Evolutionary conservation across 768 basidiomycete genomes (phyloP), one percentile per base, ranked within the genome.

Genomic region (Podaxis sp.): DNA sequence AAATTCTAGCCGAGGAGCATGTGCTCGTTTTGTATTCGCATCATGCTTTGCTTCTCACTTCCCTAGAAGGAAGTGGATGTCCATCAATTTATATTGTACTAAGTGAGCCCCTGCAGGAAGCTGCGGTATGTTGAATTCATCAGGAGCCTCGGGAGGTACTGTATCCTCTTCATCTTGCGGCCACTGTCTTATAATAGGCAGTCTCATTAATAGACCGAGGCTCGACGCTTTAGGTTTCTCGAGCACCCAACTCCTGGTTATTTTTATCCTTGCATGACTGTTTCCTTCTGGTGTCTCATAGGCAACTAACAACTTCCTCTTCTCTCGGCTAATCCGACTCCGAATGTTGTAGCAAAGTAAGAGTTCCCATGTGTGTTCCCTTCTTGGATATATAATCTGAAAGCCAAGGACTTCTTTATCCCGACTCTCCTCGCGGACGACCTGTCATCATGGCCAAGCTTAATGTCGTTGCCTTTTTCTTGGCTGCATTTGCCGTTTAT

Each of bases 401-500:
- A 49, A 51, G 19, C 49, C n/a, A 51, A 51, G 33, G 12, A n/a
- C 11, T 36, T 39, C 13, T n/a, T 17, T 17, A 52, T 9, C 24
- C 49, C 24, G 11, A n/a, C 36, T 24, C 24, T 52, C 59, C 30
- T 59, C 59, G 38, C 11, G 38, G 59, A 40, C 24, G 42, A 49
- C 19, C 19, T 24, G n/a, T 52, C 22, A 39, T n/a, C 19, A 59
- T 59, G 59, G 36, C 39, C 49, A 62, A 40, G 39, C 63, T 69
- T 60, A 42, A 64, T 52, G 38, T 59, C 42, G 42, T 62, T 22
- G 51, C 64, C 55, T 44, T 68, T 38, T 22, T 61, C 26, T 52
- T 65, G 40, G 60, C 67, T 60, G 49, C 65, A 46, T 71, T 72
- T 36, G 64, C 68, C 39, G 39, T 68, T 19, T 63, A 61, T 30